Conservation (phyloP, 305 asterid genomes). For the Fraxinus paxiana region DNA sequence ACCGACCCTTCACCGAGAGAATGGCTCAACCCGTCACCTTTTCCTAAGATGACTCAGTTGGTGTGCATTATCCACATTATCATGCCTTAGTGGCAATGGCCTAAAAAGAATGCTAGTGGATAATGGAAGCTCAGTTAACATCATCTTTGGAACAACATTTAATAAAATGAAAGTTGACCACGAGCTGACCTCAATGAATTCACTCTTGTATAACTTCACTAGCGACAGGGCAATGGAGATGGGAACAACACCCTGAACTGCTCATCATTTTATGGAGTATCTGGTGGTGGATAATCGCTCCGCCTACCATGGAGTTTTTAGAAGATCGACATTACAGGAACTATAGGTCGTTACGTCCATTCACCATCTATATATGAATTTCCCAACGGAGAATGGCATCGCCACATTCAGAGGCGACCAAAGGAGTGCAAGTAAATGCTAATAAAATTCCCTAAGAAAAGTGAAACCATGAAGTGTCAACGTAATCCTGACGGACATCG, state of each 20-base stretch:
- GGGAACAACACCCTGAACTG: neutral
- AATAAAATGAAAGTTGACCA: neutral
- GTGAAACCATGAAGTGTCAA: neutral
- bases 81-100: neutral
- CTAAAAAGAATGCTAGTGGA: neutral
- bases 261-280: neutral
- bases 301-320: neutral
- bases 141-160: neutral
- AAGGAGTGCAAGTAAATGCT: neutral
- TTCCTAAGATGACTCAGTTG: neutral
- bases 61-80: neutral
- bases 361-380: neutral
- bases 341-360: neutral
- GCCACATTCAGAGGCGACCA: neutral
- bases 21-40: neutral
- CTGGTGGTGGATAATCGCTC: neutral
- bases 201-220: neutral
- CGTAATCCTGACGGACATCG: neutral
- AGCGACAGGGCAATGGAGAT: neutral
- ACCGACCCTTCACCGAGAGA: neutral
- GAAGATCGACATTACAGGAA: neutral
- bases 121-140: neutral
- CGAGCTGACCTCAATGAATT: neutral
- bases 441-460: neutral
- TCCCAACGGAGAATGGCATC: neutral